Percentiles rank a stretch among this genome's conserved stretches.
phyloP scores from a whole-genome alignment of 257 asterid genomes.

The Orobanche coerulescens region DNA sequence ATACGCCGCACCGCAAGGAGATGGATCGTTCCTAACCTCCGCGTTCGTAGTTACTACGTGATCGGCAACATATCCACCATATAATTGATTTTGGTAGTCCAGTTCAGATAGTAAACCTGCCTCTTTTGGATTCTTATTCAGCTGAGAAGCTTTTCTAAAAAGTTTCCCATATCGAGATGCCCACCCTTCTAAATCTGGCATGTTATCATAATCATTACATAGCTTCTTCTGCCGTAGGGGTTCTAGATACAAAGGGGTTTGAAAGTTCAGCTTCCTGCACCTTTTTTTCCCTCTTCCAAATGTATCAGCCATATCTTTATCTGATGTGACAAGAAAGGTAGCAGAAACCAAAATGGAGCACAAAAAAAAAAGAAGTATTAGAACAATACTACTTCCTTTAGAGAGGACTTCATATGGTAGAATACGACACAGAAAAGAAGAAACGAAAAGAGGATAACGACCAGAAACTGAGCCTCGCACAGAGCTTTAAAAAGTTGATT shows the following conservation, averaged over 20 bases:
- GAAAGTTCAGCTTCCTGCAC: slow-evolving; percentile 33
- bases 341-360: slow-evolving; percentile 16
- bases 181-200: slow-evolving; percentile 30
- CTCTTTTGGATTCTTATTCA: slow-evolving; percentile 26
- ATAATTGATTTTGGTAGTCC: slow-evolving; percentile 28
- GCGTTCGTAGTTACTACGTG: slow-evolving; percentile 14
- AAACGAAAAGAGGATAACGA: background rate
- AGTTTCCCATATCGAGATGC: slow-evolving; percentile 23
- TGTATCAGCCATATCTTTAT: slow-evolving; percentile 30
- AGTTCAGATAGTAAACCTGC: slow-evolving; percentile 30
- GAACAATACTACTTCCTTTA: background rate
- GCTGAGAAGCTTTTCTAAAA: slow-evolving; percentile 28
- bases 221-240: slow-evolving; percentile 35
- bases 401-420: background rate
- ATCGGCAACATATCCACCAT: slow-evolving; percentile 32
- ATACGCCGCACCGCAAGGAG: slow-evolving; percentile 34
- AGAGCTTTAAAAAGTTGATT: background rate
- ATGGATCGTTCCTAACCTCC: slow-evolving; percentile 20
- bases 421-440: background rate
- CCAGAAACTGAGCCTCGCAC: background rate
- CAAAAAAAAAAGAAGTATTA: background rate
- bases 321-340: slow-evolving; percentile 7
- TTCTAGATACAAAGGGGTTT: slow-evolving; percentile 28
- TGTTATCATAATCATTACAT: slow-evolving; percentile 27
- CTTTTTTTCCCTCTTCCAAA: slow-evolving; percentile 41